Conservation (phyloP, 352 stramenopile genomes). For the Pythium aphanidermatum region DNA sequence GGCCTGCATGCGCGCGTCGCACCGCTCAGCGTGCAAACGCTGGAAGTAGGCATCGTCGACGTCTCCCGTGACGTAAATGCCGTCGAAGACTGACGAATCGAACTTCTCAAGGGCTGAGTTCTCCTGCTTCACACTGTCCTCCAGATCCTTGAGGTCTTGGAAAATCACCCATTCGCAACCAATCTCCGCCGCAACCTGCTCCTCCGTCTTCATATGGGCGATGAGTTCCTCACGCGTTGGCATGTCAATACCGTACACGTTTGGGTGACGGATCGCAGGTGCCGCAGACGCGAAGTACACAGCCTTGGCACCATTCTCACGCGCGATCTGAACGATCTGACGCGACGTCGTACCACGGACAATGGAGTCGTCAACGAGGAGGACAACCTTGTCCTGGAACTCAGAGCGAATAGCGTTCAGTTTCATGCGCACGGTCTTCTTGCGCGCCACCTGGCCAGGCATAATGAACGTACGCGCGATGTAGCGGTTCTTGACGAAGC, state of each 20-base stretch:
- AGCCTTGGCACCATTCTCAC: conserved; percentile 95
- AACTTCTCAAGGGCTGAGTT: conserved; percentile 75
- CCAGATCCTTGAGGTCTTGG: conserved; percentile 89
- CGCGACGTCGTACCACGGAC: conserved; percentile 97
- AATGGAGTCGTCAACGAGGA: conserved; percentile 99
- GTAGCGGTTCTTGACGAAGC: conserved; percentile 99
- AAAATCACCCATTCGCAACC: conserved; percentile 96
- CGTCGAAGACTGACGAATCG: conserved; percentile 97
- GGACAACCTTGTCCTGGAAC: conserved; percentile 93
- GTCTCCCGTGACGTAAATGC: conserved; percentile 95
- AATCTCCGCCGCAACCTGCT: conserved; percentile 92
- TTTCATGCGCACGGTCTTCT: conserved; percentile 98
- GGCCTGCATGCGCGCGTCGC: conserved; percentile 75
- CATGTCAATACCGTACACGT: conserved; percentile 99
- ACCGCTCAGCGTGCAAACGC: conserved; percentile 68
- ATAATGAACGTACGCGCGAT: conserved; percentile 99
- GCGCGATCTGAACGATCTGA: conserved; percentile 98
- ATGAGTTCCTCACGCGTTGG: conserved; percentile 97
- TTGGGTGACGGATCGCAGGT: conserved; percentile 97
- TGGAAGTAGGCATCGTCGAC: conserved; percentile 84
- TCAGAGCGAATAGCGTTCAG: conserved; percentile 95
- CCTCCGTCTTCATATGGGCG: conserved; percentile 92
- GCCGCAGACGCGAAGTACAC: conserved; percentile 96
- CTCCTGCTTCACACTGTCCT: conserved; percentile 80
- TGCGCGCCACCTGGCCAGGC: conserved; percentile 93